Evolutionary conservation across 2,329 filamentous ascomycete genomes (phyloP), one percentile per base, ranked within the genome.

Genomic region (Nemania abortiva): DNA sequence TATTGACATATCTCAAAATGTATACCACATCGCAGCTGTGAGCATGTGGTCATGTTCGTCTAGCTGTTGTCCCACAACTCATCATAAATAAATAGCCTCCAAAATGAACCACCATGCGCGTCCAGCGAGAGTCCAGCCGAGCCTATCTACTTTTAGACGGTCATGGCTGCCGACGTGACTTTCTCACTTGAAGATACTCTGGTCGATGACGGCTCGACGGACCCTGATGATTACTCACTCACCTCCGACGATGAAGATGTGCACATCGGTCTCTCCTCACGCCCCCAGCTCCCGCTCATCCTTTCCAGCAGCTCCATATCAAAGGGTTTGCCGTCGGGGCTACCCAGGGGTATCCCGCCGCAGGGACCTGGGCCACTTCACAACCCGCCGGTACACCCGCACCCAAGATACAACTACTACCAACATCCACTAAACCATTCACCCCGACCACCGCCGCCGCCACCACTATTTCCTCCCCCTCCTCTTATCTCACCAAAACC

Each of bases 261-360:
- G 9, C 70, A 76, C 56, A 72, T 74, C 47, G 72, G 74, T 29
- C 47, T 67, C 60, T 56, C 67, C 34, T 59, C 70, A 22, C 75
- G 71, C 56, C 72, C 74, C n/a, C 73, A 72, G 70, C 70, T 77
- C 22, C 73, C 74, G 9, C 71, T 71, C 4, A 47, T 72, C n/a
- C 68, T 77, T 20, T 69, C 75, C 20, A 63, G 64, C 39, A 70
- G 66, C 37, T 64, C 71, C 45, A 70, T 77, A 42, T 76, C 75
- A 13, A 75, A 72, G 49, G 73, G 74, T 50, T 63, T 76, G 1
- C 73, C 74, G 6, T 74, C 70, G 59, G 68, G 63, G 50, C 47
- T 74, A 29, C 68, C 72, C 60, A 70, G 68, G 6, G 72, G 72
- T 42, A 71, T 59, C 22, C 65, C 42, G 53, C 54, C 55, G 59